These are phyloP conservation scores for Pythium volutum DNA, from an alignment of 352 stramenopile species.

Conservation along the genomic window DNA sequence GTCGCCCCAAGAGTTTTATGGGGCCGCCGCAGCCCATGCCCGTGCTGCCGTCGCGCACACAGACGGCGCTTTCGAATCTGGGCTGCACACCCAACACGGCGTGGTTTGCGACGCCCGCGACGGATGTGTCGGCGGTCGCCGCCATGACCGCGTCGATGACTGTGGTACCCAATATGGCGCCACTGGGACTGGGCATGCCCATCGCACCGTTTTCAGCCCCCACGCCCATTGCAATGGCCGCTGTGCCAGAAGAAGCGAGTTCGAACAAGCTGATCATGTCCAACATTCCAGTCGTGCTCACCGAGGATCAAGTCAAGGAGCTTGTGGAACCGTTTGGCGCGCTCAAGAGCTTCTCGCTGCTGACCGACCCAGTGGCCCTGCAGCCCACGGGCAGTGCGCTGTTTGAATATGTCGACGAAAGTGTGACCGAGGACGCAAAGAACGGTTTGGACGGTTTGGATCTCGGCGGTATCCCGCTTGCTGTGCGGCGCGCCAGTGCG, in stretches of 20 bases:
- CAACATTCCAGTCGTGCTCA: constrained; percentile 77
- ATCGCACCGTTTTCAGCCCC: constrained; percentile 1
- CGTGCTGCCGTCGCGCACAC: constrained; percentile 54
- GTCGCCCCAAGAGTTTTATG: constrained; percentile 78
- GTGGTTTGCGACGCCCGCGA: constrained; percentile 55
- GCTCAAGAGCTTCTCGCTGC: constrained; percentile 62
- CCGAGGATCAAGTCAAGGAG: constrained; percentile 79
- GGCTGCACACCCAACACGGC: constrained; percentile 77
- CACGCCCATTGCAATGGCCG: background rate
- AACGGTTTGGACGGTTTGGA: constrained; percentile 76
- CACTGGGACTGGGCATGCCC: constrained; percentile 1
- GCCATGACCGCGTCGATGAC: constrained; percentile 13
- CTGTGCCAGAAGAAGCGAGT: constrained; percentile 3
- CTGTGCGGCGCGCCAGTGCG: constrained; percentile 54
- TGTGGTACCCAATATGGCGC: background rate
- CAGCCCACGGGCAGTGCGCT: constrained; percentile 66
- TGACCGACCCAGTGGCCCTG: constrained; percentile 48
- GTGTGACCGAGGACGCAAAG: constrained; percentile 53
- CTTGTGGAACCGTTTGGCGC: constrained; percentile 81
- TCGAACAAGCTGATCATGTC: constrained; percentile 69
- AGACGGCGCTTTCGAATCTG: constrained; percentile 78
- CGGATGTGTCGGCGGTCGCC: constrained; percentile 17
- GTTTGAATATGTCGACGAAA: constrained; percentile 76
- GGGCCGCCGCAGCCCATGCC: constrained; percentile 79
- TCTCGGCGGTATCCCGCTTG: constrained; percentile 64